These are phyloP conservation scores for Saprolegnia parasitica DNA, from an alignment of 352 stramenopile species.

Conservation along the genomic window DNA sequence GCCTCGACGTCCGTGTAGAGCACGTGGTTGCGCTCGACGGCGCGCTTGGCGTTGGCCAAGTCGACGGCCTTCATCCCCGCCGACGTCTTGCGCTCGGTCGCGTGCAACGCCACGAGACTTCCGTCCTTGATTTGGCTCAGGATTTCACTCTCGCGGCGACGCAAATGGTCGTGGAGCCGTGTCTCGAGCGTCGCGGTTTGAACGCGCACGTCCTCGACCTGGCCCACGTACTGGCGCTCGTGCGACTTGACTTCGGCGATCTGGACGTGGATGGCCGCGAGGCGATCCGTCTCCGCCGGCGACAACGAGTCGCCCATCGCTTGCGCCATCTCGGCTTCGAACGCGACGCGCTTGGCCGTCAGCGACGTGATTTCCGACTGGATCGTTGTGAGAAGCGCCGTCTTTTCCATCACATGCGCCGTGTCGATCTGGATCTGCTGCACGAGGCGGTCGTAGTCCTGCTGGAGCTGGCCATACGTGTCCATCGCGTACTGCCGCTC, in stretches of 20 bases:
- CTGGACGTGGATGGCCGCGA: constrained; percentile 59
- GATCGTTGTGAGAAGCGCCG: constrained; percentile 50
- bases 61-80: constrained; percentile 88
- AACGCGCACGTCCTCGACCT: constrained; percentile 84
- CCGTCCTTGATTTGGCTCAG: constrained; percentile 52
- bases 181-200: constrained; percentile 86
- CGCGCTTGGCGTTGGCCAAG: constrained; percentile 70
- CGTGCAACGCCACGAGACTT: constrained; percentile 48
- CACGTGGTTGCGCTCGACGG: constrained; percentile 60
- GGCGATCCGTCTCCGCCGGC: constrained; percentile 40
- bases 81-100: constrained; percentile 59
- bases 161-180: constrained; percentile 90
- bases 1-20: constrained; percentile 59
- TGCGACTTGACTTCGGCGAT: constrained; percentile 81
- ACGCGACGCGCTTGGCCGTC: constrained; percentile 44
- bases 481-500: constrained; percentile 73
- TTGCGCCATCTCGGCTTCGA: constrained; percentile 57
- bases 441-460: constrained; percentile 75
- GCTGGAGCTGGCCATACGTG: constrained; percentile 66
- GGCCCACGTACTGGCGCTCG: constrained; percentile 73
- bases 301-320: constrained; percentile 73
- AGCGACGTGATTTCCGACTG: constrained; percentile 61
- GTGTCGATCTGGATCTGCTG: constrained; percentile 67
- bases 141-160: constrained; percentile 77
- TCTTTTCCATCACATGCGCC: constrained; percentile 48